Evolutionary conservation across 257 asterid genomes (phyloP), one percentile per base, ranked within the genome.

Genomic region (Anisodus tanguticus): DNA sequence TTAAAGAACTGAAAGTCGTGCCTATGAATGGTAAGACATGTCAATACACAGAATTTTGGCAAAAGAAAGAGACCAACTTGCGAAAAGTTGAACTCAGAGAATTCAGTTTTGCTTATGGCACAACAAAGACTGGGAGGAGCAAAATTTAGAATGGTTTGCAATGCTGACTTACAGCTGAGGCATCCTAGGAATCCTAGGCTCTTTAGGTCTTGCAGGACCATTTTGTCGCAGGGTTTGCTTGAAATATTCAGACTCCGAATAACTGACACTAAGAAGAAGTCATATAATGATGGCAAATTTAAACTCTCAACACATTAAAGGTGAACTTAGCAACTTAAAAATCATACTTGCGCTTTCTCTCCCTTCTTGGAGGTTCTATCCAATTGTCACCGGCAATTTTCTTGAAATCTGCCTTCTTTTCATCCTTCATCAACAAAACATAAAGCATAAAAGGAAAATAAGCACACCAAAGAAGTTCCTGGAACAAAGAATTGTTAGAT

Each of bases 111-210:
- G 81, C 81, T 26, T 76, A 76, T 76, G 81, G 81, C 49, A 69
- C 57, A 35, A 69, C 59, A 16, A 62, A 82, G 72, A 68, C 45
- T 59, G 5, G 47, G 58, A 19, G 55, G 76, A 47, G 19, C 7
- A 53, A 22, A 37, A 17, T 11, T 31, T 15, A 90, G 84, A 71
- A 85, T 58, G 19, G 81, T 22, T 49, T 53, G 64, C 82, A 77
- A 31, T 53, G 58, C 17, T 15, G 45, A 77, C 94, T 88, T 89
- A 97, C 99, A 97, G 84, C 92, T 95, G 99, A 22, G 99, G 99
- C 99, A 97, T 97, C 85, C 99, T 97, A 82, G 99, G 99, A 87
- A 97, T 97, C 85, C 99, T 92, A 84, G 98, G 98, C 90, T 97
- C 99, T 87, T 94, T 97, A 45, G 99, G 93, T 85, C 89, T 93